Conservation (phyloP, 2,329 filamentous ascomycete species). For the Diplodia scrobiculata region DNA sequence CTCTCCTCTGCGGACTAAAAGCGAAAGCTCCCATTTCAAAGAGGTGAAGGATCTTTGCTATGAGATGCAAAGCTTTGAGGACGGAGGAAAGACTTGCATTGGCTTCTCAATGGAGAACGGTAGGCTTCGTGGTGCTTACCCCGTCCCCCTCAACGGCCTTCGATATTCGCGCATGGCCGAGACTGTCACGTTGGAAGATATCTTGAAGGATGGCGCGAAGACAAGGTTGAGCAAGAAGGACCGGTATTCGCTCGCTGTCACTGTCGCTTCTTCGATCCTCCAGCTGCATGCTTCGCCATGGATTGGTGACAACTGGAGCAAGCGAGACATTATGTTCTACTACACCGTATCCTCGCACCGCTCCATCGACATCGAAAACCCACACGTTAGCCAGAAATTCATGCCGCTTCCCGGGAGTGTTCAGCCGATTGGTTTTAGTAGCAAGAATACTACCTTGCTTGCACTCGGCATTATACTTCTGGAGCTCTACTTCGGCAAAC, state of each 20-base stretch:
- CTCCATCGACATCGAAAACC: constrained; percentile 39
- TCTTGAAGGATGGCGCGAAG: constrained; percentile 37
- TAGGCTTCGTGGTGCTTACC: constrained; percentile 38
- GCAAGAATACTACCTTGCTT: constrained; percentile 43
- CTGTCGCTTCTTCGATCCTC: constrained; percentile 42
- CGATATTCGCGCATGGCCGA: constrained; percentile 30
- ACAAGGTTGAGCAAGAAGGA: constrained; percentile 40
- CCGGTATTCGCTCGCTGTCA: constrained; percentile 42
- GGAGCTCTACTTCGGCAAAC: constrained; percentile 44
- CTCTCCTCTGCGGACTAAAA: background rate
- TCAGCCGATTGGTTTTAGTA: constrained; percentile 34
- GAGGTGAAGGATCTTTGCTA: constrained; percentile 39
- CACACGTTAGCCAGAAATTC: constrained; percentile 38
- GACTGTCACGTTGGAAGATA: constrained; percentile 39
- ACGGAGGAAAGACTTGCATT: constrained; percentile 34
- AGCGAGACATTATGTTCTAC: constrained; percentile 42
- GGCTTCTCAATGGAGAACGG: constrained; percentile 42
- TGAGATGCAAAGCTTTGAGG: background rate
- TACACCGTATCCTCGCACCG: constrained; percentile 32
- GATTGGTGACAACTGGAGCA: constrained; percentile 42
- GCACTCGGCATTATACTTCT: constrained; percentile 42
- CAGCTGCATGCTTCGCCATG: constrained; percentile 45
- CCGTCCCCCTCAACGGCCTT: constrained; percentile 31
- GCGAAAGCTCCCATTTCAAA: constrained; percentile 27
- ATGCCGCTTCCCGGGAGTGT: constrained; percentile 29